Conservation (phyloP, 352 stramenopile species). For the Phytophthora nicotianae region DNA sequence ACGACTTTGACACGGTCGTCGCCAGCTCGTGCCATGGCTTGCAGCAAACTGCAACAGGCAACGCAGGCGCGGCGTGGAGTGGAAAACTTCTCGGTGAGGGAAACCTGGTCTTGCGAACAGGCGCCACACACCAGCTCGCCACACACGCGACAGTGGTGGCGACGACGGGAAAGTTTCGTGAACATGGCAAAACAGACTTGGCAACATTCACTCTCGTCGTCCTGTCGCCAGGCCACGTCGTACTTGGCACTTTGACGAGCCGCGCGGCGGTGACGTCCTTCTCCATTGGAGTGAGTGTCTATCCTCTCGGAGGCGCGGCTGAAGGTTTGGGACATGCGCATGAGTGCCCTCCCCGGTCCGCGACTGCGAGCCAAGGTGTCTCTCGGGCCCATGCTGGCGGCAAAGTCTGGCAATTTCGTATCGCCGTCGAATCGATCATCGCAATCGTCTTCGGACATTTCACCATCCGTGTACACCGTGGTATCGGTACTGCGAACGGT, state of each 20-base stretch:
- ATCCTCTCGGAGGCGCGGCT: constrained; percentile 38
- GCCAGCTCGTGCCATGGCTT: constrained; percentile 53
- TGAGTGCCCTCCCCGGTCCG: constrained; percentile 13
- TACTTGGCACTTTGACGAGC: constrained; percentile 62
- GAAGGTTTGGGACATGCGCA: constrained; percentile 37
- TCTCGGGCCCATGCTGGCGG: constrained; percentile 31
- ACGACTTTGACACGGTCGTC: constrained; percentile 55
- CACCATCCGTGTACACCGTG: constrained; percentile 29
- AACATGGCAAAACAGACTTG: constrained; percentile 77
- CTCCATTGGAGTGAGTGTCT: constrained; percentile 6
- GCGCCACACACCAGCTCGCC: constrained; percentile 77
- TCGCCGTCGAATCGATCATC: constrained; percentile 31
- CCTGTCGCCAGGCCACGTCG: constrained; percentile 69
- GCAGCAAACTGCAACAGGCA: constrained; percentile 64
- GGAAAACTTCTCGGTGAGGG: constrained; percentile 56
- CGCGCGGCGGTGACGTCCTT: constrained; percentile 16
- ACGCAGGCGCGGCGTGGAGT: constrained; percentile 61
- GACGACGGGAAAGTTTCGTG: constrained; percentile 71
- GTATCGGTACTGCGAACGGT: constrained; percentile 14
- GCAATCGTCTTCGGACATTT: constrained; percentile 38
- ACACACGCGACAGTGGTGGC: constrained; percentile 83
- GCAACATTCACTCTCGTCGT: constrained; percentile 64
- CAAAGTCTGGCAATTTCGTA: constrained; percentile 26
- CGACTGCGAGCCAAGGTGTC: constrained; percentile 23
- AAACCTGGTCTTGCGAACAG: constrained; percentile 70